Evolutionary conservation across 2,329 filamentous ascomycete genomes (phyloP).

Genomic region (Stromatinia cepivora): DNA sequence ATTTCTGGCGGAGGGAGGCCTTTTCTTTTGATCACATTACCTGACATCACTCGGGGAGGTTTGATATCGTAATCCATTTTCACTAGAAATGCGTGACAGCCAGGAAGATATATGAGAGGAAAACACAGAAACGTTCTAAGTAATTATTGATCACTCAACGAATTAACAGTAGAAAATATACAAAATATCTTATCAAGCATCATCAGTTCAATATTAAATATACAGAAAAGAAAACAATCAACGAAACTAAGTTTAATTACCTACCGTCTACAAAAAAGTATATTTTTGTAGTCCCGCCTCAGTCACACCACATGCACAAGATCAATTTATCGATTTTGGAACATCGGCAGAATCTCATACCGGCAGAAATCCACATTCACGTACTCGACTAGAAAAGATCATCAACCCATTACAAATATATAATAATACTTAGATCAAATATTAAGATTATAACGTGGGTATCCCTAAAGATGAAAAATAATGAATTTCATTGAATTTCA

Average conservation of each 20-base stretch:
- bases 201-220: background rate
- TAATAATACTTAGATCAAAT: too few relatives aligned
- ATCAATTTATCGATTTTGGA: too few relatives aligned
- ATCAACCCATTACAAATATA: too few relatives aligned
- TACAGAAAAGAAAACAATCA: background rate
- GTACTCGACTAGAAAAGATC: slow-evolving; percentile 17
- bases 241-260: background rate
- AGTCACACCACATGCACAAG: too few relatives aligned
- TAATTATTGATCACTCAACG: background rate
- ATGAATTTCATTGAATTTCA: too few relatives aligned
- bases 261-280: background rate
- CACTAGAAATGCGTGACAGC: background rate
- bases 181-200: background rate
- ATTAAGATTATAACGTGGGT: too few relatives aligned
- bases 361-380: background rate
- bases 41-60: background rate
- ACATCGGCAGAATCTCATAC: too few relatives aligned
- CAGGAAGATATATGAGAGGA: background rate
- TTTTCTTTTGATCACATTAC: background rate
- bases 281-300: background rate
- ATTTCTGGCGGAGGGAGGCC: background rate
- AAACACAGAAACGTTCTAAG: background rate
- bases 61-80: slow-evolving; percentile 7
- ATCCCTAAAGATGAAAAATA: too few relatives aligned
- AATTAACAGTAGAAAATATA: background rate